Base-by-base conservation (phyloP, 2,329 filamentous ascomycete species). In the Akanthomyces lecanii region DNA sequence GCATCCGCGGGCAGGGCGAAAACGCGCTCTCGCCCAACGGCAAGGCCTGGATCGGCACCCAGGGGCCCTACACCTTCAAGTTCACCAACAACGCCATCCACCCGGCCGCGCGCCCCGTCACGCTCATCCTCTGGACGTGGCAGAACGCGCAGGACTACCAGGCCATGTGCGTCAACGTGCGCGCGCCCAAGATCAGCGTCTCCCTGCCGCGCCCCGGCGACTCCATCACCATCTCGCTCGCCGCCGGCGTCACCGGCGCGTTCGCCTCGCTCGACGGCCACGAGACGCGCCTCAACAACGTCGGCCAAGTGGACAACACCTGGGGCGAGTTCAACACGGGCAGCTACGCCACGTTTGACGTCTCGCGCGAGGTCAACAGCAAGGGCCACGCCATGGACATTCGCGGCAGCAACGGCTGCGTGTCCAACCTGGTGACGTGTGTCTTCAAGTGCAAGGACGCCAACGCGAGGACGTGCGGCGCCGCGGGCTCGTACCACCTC, bases 321-420 rank as follows among this genome's bases (percentile, higher is more conserved):
- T 79, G 78, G 76, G 75, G 72, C 62, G 78, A 81, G 71, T 76
- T 74, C 62, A 79, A 72, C 63, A 77, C 75, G 45, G 45, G 40
- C 3, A 69, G 61, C 28, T 51, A 14, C 18, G 77, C 76, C 66
- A 74, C 73, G 48, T 74, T 78, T 63, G 76, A 81, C 66, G 70
- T 81, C 55, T 77, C 75, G 51, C 73, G 76, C 38, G 72, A 78
- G 65, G 72, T 79, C 69, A 77, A 78, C 71, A 79, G 21, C 76
- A 65, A 67, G 52, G 79, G 79, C 42, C 70, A 73, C 66, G 64
- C 45, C 53, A 77, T 80, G 71, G 68, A 66, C 53, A 64, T 70
- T 23, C 45, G 52, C 25, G 72, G 74, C 58, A 71, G 71, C 61
- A 72, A 71, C 63, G 51, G 51, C 51, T 81, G 79, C 69, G 67